Conservation (phyloP, 1,284 basidiomycete species). For the Cystobasidium sp. region DNA sequence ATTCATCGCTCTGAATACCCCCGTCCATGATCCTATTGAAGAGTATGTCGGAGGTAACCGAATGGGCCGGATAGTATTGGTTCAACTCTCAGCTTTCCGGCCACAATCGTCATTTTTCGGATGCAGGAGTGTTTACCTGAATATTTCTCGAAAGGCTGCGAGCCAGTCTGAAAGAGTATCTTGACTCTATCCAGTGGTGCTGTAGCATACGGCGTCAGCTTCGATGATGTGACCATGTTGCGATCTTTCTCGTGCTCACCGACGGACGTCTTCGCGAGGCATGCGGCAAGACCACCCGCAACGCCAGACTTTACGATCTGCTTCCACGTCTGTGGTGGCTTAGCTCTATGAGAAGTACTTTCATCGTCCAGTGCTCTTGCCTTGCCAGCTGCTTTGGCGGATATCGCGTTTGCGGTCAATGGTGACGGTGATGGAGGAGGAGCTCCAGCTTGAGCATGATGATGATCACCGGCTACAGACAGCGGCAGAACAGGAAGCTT, state of each 20-base stretch:
- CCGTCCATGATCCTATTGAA: slow-evolving; percentile 64
- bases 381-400: slow-evolving; percentile 28
- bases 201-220: not conserved
- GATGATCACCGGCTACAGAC: not conserved
- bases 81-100: not conserved
- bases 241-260: slow-evolving; percentile 55
- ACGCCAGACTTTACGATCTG: slow-evolving; percentile 48
- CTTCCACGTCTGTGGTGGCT: slow-evolving; percentile 26
- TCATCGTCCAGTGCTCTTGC: slow-evolving; percentile 16
- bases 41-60: not conserved
- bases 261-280: slow-evolving; percentile 78
- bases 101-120: not conserved
- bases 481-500: slow-evolving; percentile 4
- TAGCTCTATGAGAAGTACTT: not conserved
- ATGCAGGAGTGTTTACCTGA: slow-evolving; percentile 65
- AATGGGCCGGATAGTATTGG: not conserved
- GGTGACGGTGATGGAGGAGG: not conserved
- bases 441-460: slow-evolving; percentile 10
- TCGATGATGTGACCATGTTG: not conserved
- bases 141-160: slow-evolving; percentile 92
- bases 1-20: slow-evolving; percentile 73
- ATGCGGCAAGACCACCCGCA: slow-evolving; percentile 52
- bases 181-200: slow-evolving; percentile 98
- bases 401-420: not conserved
- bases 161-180: slow-evolving; percentile 97